phyloP scores from a whole-genome alignment of 495 filamentous ascomycete species.

The Penicillium canescens region DNA sequence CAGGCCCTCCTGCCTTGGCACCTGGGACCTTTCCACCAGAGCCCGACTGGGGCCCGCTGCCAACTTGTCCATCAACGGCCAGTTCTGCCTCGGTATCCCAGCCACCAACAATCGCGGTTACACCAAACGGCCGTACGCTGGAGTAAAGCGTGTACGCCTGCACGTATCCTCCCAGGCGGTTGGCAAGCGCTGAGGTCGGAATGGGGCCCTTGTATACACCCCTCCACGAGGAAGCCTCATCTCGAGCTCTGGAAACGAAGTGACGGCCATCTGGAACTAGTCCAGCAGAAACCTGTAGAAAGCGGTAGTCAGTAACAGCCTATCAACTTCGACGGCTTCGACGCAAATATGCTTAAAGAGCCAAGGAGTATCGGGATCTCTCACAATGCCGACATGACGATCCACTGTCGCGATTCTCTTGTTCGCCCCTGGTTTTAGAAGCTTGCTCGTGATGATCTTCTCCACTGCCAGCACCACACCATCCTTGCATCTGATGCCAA shows the following conservation, averaged over 20 bases:
- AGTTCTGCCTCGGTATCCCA: conserved; percentile 83
- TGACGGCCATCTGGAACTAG: conserved; percentile 93
- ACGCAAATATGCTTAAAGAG: background rate
- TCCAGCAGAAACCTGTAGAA: conserved; percentile 78
- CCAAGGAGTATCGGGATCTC: conserved; percentile 24
- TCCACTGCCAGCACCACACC: conserved; percentile 95
- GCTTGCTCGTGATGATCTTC: conserved; percentile 93
- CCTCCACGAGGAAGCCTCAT: conserved; percentile 89
- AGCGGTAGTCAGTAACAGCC: background rate
- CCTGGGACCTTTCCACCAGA: conserved; percentile 76
- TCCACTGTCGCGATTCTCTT: conserved; percentile 95
- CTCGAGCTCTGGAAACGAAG: conserved; percentile 90
- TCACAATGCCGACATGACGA: conserved; percentile 88
- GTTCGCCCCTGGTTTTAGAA: conserved; percentile 90
- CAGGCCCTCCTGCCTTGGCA: conserved; percentile 81
- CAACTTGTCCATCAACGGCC: conserved; percentile 84
- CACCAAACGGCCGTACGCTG: conserved; percentile 92
- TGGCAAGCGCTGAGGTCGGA: conserved; percentile 78
- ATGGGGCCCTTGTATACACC: conserved; percentile 89
- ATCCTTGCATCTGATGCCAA: conserved; percentile 96
- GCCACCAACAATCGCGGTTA: conserved; percentile 91
- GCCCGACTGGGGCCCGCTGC: conserved; percentile 71
- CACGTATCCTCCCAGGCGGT: conserved; percentile 89
- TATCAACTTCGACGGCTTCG: background rate
- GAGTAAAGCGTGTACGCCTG: conserved; percentile 97